These are phyloP conservation scores for Fragilariopsis cylindrus DNA, from an alignment of 108 stramenopile species.

Conservation along the genomic window DNA sequence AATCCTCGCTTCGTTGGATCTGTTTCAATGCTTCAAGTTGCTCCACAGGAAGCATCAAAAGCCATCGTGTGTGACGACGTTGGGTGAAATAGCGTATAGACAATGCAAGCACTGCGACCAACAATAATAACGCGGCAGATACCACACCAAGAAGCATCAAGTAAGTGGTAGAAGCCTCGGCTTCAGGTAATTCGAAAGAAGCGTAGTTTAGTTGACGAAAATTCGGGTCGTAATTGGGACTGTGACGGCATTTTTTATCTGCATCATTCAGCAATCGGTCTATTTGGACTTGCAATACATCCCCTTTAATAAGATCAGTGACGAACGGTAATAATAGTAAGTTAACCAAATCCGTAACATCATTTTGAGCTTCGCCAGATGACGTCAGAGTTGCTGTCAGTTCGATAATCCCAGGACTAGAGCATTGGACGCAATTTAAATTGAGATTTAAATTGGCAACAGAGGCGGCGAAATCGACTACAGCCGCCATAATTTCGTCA, in stretches of 20 bases:
- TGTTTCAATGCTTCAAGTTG: constrained; percentile 20
- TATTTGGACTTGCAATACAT: constrained; percentile 55
- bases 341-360: constrained; percentile 55
- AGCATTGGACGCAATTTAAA: constrained; percentile 64
- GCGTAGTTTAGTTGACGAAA: constrained; percentile 18
- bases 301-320: constrained; percentile 44
- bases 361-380: constrained; percentile 47
- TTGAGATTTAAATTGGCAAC: constrained; percentile 52
- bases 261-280: constrained; percentile 67
- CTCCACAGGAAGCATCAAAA: constrained; percentile 39
- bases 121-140: constrained; percentile 23
- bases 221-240: constrained; percentile 44
- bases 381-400: constrained; percentile 41
- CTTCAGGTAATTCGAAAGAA: constrained; percentile 36
- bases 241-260: constrained; percentile 59
- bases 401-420: constrained; percentile 58
- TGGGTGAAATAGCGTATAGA: constrained; percentile 36
- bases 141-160: constrained; percentile 48
- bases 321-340: constrained; percentile 49
- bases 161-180: constrained; percentile 34
- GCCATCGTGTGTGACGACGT: constrained; percentile 59
- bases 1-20: constrained; percentile 32
- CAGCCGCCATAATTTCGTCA: constrained; percentile 40
- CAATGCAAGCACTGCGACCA: constrained; percentile 30
- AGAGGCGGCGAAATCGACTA: constrained; percentile 45